phyloP scores from a whole-genome alignment of 306 rosid species.

The Pueraria montana region DNA sequence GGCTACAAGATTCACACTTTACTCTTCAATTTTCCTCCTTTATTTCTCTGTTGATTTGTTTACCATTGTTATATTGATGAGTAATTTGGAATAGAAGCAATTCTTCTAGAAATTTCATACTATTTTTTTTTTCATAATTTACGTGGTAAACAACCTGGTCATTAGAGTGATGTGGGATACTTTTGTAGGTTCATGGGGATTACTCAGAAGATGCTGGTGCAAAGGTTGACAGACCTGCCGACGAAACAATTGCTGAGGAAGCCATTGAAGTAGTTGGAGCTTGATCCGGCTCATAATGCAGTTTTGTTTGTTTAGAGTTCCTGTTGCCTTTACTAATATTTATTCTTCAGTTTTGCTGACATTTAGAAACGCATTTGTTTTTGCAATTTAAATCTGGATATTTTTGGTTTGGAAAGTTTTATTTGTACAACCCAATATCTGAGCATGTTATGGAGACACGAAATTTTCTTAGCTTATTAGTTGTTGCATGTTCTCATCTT shows the following conservation, averaged over 20 bases:
- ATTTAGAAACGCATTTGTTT: slow-evolving; percentile 34
- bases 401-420: background rate
- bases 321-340: background rate
- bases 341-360: slow-evolving; percentile 36
- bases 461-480: background rate
- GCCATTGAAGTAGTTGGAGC: slow-evolving; percentile 81
- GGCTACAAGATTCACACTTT: too few species aligned
- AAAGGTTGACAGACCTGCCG: slow-evolving; percentile 88
- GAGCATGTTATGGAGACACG: background rate
- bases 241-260: slow-evolving; percentile 68
- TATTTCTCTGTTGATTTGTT: background rate
- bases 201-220: slow-evolving; percentile 82
- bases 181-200: slow-evolving; percentile 94
- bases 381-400: slow-evolving; percentile 36
- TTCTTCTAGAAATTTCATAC: too few species aligned
- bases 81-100: background rate
- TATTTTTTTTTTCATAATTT: background rate
- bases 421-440: background rate
- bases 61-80: background rate
- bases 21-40: too few species aligned
- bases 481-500: background rate
- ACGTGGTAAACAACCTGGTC: background rate
- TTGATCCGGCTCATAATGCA: slow-evolving; percentile 40
- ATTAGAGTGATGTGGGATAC: background rate
- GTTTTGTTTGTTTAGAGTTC: slow-evolving; percentile 40